Conservation (phyloP, 768 basidiomycete genomes). For the Lentinula lateritia region DNA sequence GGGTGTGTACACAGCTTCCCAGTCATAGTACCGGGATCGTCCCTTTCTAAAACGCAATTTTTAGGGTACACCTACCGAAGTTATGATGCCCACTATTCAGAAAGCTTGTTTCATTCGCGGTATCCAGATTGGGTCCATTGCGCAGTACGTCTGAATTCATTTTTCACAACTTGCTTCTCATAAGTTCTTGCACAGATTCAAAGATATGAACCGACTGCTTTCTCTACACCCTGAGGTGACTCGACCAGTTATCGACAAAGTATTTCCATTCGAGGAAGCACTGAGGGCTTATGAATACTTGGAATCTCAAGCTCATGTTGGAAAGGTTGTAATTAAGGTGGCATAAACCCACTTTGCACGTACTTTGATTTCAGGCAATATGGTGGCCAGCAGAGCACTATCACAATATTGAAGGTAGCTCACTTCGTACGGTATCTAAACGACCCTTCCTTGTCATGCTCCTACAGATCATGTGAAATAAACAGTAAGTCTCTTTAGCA, state of each 20-base stretch:
- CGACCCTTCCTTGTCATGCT: slow-evolving; percentile 46
- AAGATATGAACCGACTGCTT: slow-evolving; percentile 39
- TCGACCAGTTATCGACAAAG: slow-evolving; percentile 42
- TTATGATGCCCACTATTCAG: slow-evolving; percentile 22
- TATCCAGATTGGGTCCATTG: slow-evolving; percentile 37
- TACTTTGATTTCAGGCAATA: neutral
- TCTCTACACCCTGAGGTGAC: slow-evolving; percentile 25
- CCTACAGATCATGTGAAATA: slow-evolving; percentile 9
- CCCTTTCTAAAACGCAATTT: neutral
- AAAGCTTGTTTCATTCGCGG: slow-evolving; percentile 32
- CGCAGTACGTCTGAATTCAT: slow-evolving; percentile 26
- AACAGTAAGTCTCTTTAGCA: neutral
- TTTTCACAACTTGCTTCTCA: neutral
- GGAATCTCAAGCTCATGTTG: slow-evolving; percentile 42
- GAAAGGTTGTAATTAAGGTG: slow-evolving; percentile 45
- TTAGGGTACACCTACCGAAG: slow-evolving; percentile 17
- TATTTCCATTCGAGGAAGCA: slow-evolving; percentile 42
- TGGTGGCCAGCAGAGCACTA: no score
- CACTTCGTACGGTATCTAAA: slow-evolving; percentile 44
- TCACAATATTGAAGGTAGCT: neutral
- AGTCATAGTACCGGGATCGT: neutral
- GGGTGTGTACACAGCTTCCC: slow-evolving; percentile 17
- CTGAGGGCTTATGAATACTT: slow-evolving; percentile 41
- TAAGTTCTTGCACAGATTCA: slow-evolving; percentile 27
- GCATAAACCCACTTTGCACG: neutral